Percentiles rank a stretch among this genome's conserved stretches.
These are phyloP conservation scores for Raphanus sativus DNA, from an alignment of 345 rosid species.

Conservation along the genomic window DNA sequence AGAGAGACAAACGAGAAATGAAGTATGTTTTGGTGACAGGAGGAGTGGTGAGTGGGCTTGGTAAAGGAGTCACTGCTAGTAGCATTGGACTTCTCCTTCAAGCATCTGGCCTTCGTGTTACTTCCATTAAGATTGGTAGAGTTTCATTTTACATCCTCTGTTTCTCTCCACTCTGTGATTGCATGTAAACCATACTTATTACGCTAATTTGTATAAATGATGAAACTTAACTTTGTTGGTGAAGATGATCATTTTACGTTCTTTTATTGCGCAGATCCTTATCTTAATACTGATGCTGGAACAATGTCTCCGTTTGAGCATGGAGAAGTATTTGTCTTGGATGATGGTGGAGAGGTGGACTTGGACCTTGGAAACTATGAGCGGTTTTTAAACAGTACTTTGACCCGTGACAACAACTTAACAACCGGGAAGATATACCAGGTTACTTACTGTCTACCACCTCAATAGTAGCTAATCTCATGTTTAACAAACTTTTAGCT, in stretches of 20 bases:
- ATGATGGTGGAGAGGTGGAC: slow-evolving; percentile 92
- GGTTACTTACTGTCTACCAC: slow-evolving; percentile 39
- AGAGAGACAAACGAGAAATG: slow-evolving; percentile 37
- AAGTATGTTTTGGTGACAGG: slow-evolving; percentile 83
- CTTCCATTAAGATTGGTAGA: slow-evolving; percentile 73
- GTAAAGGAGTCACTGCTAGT: slow-evolving; percentile 87
- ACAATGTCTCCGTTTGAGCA: slow-evolving; percentile 95
- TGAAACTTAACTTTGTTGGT: too few relatives aligned
- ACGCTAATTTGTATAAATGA: too few relatives aligned
- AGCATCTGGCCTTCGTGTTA: slow-evolving; percentile 82
- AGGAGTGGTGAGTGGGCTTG: slow-evolving; percentile 83
- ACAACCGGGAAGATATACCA: slow-evolving; percentile 87
- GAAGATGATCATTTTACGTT: too few relatives aligned
- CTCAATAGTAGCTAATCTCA: background rate
- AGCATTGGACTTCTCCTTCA: slow-evolving; percentile 79
- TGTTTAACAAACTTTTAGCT: background rate
- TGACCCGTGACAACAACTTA: slow-evolving; percentile 76
- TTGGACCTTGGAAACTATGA: slow-evolving; percentile 89
- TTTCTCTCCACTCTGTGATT: background rate
- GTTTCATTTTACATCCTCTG: background rate
- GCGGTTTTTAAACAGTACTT: slow-evolving; percentile 64
- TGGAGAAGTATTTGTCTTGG: slow-evolving; percentile 81
- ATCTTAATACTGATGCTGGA: slow-evolving; percentile 81
- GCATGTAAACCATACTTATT: background rate
- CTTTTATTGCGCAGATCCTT: slow-evolving; percentile 56